Percentiles rank a stretch among this genome's conserved stretches.
These are phyloP conservation scores for Durio zibethinus DNA, from an alignment of 345 rosid genomes.

Conservation along the genomic window DNA sequence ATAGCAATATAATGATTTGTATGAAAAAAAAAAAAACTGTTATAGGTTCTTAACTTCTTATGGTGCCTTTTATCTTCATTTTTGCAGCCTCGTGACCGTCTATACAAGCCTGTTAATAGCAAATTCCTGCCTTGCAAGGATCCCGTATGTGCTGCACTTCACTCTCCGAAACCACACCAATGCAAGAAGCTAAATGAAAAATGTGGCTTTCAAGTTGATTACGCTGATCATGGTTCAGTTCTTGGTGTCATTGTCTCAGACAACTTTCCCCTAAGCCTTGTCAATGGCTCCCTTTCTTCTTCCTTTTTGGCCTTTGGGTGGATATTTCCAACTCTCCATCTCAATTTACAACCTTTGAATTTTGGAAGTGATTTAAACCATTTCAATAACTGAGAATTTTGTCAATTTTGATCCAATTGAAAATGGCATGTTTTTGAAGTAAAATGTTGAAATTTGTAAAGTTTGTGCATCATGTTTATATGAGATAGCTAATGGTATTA, in stretches of 20 bases:
- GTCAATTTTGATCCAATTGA: neutral
- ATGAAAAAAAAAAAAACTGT: neutral
- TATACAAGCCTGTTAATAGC: slow-evolving; percentile 53
- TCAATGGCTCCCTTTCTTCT: slow-evolving; percentile 42
- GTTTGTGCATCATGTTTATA: neutral
- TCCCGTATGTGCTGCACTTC: slow-evolving; percentile 46
- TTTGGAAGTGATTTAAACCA: neutral
- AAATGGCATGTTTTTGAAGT: neutral
- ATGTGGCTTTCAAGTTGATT: slow-evolving; percentile 68
- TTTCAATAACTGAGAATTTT: neutral
- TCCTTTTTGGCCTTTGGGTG: slow-evolving; percentile 72
- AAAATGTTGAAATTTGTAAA: neutral
- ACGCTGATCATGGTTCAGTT: slow-evolving; percentile 76
- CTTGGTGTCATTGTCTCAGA: slow-evolving; percentile 64
- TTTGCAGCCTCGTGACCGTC: slow-evolving; percentile 50
- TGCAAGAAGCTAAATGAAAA: slow-evolving; percentile 52
- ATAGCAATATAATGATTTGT: neutral
- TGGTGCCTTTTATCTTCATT: neutral
- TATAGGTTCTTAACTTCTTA: neutral
- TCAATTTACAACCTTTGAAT: neutral
- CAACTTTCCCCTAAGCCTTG: slow-evolving; percentile 42
- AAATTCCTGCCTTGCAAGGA: slow-evolving; percentile 50
- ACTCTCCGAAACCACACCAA: slow-evolving; percentile 19
- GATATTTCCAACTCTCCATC: slow-evolving; percentile 15
- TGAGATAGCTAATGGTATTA: neutral